Evolutionary conservation across 305 asterid species (phyloP).

Genomic region (Salvia sclarea): DNA sequence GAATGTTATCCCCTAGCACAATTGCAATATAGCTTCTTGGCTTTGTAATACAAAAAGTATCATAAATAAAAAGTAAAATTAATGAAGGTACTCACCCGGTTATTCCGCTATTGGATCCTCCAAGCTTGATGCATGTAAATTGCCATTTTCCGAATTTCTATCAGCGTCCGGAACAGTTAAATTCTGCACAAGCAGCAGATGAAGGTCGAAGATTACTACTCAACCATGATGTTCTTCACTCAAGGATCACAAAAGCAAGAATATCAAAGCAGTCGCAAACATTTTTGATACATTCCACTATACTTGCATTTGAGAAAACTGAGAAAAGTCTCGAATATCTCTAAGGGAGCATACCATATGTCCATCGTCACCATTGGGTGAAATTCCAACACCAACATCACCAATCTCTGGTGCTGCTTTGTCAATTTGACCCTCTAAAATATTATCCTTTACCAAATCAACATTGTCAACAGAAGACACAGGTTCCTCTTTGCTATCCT

Average conservation of each 20-base stretch:
- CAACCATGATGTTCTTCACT: too few species aligned
- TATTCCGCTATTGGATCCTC: not conserved
- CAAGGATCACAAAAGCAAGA: too few species aligned
- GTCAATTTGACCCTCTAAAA: conserved; percentile 21
- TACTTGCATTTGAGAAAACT: too few species aligned
- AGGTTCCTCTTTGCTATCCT: conserved; percentile 25
- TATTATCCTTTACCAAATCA: conserved; percentile 14
- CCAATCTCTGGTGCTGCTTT: conserved; percentile 29
- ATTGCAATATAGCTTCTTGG: too few species aligned
- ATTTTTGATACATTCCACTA: not conserved
- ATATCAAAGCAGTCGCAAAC: not conserved
- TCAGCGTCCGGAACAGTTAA: not conserved
- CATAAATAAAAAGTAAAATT: too few species aligned
- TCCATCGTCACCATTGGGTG: conserved; percentile 31
- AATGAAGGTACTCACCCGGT: too few species aligned
- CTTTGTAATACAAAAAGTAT: too few species aligned
- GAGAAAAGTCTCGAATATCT: conserved; percentile 14
- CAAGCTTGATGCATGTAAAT: not conserved
- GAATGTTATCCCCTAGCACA: too few species aligned
- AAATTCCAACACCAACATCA: conserved; percentile 21
- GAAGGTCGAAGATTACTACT: too few species aligned
- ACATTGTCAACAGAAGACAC: conserved; percentile 10
- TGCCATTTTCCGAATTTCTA: not conserved
- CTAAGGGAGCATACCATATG: conserved; percentile 22
- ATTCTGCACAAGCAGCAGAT: too few species aligned